Base-by-base conservation (phyloP, 169 alveolate genomes). In the Plasmodium malariae region DNA sequence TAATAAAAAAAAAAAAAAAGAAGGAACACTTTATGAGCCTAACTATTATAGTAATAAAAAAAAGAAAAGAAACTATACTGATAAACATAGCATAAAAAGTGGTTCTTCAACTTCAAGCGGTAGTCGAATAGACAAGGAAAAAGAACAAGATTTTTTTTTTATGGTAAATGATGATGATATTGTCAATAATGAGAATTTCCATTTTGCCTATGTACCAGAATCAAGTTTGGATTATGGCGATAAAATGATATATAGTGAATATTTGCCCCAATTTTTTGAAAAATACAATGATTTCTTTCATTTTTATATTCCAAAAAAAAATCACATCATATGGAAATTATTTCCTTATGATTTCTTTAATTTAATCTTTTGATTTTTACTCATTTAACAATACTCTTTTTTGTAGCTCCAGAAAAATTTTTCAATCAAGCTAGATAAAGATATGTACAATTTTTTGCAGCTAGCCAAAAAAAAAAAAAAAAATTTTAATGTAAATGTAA, bases 121-220 rank as follows among this genome's bases (percentile, higher is more conserved):
- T n/a, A n/a, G n/a, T n/a, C n/a, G n/a, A n/a, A n/a, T n/a, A n/a
- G n/a, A n/a, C n/a, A n/a, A n/a, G n/a, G n/a, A n/a, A n/a, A n/a
- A n/a, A n/a, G n/a, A n/a, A n/a, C n/a, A n/a, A n/a, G n/a, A n/a
- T n/a, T n/a, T n/a, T n/a, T n/a, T n/a, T n/a, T n/a, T n/a, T n/a
- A n/a, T n/a, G n/a, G n/a, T n/a, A n/a, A n/a, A n/a, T n/a, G n/a
- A n/a, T n/a, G n/a, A n/a, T n/a, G n/a, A n/a, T n/a, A n/a, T n/a
- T n/a, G n/a, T n/a, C n/a, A n/a, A 83, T 54, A 72, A 67, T 36
- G 68, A 83, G 21, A 21, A 57, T 34, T 86, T 86, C 19, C 59
- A 86, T 72, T 86, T 86, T 40, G 92, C 92, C 0, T 86, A 86
- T 63, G 92, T 86, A 28, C 92, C 92, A 19, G 92, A 86, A 62